Evolutionary conservation across 805 yeast species (phyloP), one percentile per base, ranked within the genome.

Genomic region (Lipomyces starkeyi): DNA sequence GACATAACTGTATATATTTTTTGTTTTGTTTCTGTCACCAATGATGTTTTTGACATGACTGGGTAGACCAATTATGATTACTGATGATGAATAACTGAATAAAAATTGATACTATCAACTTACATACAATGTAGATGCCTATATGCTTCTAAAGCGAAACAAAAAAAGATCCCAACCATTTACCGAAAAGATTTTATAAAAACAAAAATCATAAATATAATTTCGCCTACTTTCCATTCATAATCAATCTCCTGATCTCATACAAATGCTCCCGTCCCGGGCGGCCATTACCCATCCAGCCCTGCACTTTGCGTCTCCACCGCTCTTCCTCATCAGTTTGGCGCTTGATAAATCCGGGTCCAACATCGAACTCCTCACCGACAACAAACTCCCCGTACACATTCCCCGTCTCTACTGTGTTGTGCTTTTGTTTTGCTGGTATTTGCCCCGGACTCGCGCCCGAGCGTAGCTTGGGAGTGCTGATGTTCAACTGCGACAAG

Each of bases 211-310:
- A 37, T 13, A 37, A 37, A 13, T 17, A 37, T 14, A 37, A 29
- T 29, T 1, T 37, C 14, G 6, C 43, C 49, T 53, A 53, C 56
- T 53, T 61, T 35, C 66, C 58, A 6, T 66, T 67, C 79, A 76
- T 76, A 3, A 78, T 76, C 76, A 79, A 73, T 14, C 69, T 62
- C 32, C 81, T 70, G 35, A 79, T 77, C 67, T 79, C 81, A 60
- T 73, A 69, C 60, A 78, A 61, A 65, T 77, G 73, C 20, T 74
- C 77, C 11, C 77, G 59, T 53, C 65, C 71, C 9, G 73, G 74
- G 37, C 65, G 37, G n/a, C 22, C 58, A 25, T 20, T 5, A 14
- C 20, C 25, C 22, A 76, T 74, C 81, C 81, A 79, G n/a, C 75
- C 75, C 40, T 65, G 69, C 8, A 76, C 74, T 63, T 77, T 79